A percentile compares a stretch with the other conserved stretches of the same genome.
phyloP scores from a whole-genome alignment of 2,329 filamentous ascomycete genomes.

The Bipolaris sorokiniana region DNA sequence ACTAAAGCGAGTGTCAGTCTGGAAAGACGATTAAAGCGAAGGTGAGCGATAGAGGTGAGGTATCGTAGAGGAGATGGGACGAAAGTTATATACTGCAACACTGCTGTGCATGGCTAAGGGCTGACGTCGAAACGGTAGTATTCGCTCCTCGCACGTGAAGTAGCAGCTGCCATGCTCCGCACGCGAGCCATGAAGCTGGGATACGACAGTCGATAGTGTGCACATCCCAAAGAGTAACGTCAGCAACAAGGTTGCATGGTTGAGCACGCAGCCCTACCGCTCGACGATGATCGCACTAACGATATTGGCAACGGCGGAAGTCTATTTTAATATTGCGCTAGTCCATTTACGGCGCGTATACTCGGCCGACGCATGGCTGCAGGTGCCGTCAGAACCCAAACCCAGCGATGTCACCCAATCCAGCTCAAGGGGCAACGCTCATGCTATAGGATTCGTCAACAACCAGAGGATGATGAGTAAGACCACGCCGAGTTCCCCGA shows the following conservation, averaged over 20 bases:
- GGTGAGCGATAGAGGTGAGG: slow-evolving; percentile 33
- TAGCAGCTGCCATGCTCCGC: slow-evolving; percentile 32
- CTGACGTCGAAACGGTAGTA: slow-evolving; percentile 33
- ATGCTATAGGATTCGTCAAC: background rate
- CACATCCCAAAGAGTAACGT: slow-evolving; percentile 25
- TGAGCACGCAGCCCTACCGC: slow-evolving; percentile 31
- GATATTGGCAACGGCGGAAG: slow-evolving; percentile 8
- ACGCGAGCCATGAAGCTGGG: slow-evolving; percentile 33
- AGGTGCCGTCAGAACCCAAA: slow-evolving; percentile 9
- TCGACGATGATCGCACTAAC: slow-evolving; percentile 22
- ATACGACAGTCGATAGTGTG: slow-evolving; percentile 46
- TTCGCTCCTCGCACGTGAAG: slow-evolving; percentile 35
- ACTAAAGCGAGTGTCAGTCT: slow-evolving; percentile 43
- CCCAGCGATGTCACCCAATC: background rate
- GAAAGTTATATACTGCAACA: slow-evolving; percentile 37
- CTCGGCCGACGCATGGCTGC: background rate
- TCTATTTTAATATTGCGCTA: slow-evolving; percentile 23
- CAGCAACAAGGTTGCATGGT: slow-evolving; percentile 22
- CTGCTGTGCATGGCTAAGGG: slow-evolving; percentile 23
- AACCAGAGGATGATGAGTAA: slow-evolving; percentile 2
- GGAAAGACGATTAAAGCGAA: slow-evolving; percentile 37
- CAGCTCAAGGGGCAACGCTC: slow-evolving; percentile 4
- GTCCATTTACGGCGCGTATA: slow-evolving; percentile 10
- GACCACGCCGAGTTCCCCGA: slow-evolving; percentile 11
- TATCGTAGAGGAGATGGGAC: slow-evolving; percentile 16